Evolutionary conservation across 2,329 filamentous ascomycete species (phyloP), one percentile per base, ranked within the genome.

Genomic region (Botryotinia convoluta): DNA sequence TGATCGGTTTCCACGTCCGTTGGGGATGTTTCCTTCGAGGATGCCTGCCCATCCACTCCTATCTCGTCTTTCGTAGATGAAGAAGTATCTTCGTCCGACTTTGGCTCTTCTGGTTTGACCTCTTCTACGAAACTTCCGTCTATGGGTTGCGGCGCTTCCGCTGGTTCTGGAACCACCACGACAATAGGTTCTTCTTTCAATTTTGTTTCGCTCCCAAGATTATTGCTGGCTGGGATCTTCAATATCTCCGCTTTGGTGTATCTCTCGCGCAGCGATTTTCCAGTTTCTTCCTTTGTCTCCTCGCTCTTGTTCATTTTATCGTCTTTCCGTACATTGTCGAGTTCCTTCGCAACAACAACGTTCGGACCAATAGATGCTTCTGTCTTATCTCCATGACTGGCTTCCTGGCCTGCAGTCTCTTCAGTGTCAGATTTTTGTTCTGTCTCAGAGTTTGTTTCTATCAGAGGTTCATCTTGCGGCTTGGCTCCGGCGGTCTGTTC

Each of bases 381-480:
- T 64, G 22, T 8, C 2, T 22, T 64, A 4, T 64, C 62, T 48
- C 3, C 12, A 4, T 35, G 5, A 7, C 20, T 12, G 5, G 6
- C 20, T 48, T 22, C 42, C 20, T 65, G 62, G 1, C 1, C 20
- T 14, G 6, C 8, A n/a, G 12, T 16, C 14, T 26, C 44, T 48
- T 4, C 42, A 16, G 14, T 35, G 12, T 48, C 20, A 14, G 42
- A 35, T 18, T 26, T 65, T 12, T 48, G 42, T 26, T 48, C 29
- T 32, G 29, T 26, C 9, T 18, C 29, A 7, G 29, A 26, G 6
- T 65, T 48, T 65, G 20, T 32, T 35, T 48, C 62, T 18, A 26
- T 32, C 29, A 26, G 12, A 8, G 20, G 80, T 74, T 91, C 89
- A 69, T 93, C 85, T 26, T 57, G 83, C 0, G 69, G 59, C 18